Base-by-base conservation (phyloP, 2,329 filamentous ascomycete genomes). In the Diplodia scrobiculata region DNA sequence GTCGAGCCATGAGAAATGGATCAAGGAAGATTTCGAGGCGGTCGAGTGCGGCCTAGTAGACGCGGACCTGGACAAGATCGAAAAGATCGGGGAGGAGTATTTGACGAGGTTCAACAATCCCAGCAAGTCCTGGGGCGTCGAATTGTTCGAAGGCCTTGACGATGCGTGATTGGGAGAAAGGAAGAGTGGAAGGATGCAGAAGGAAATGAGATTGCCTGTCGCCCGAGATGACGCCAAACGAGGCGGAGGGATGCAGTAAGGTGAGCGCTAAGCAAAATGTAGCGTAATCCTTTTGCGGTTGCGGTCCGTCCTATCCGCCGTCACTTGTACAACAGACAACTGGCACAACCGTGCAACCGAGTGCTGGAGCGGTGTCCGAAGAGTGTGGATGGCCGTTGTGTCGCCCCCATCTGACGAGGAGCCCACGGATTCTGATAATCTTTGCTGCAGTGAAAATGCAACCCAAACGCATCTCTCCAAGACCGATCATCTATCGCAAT, bases 121-220 rank as follows among this genome's bases (percentile, higher is more conserved):
- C 4, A 73, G 73, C 36, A 74, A 77, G 67, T 70, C 70, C 13
- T 81, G 79, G 78, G 76, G 75, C 2, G 73, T 79, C 4, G 67
- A 73, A n/a, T 67, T 80, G 65, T 80, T 79, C 69, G 73, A 79
- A 65, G 79, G 78, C 0, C 70, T 82, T 63, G 80, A 82, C n/a
- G 68, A 63, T 19, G 64, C 62, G 14, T 69, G 58, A 62, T 14
- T 25, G 36, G 19, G 10, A 32, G 27, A 17, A 32, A 45, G 38
- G 17, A 45, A 17, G 53, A 21, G 14, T 45, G 53, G 55, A 62
- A 62, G 58, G 58, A 48, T 48, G 29, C 45, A 29, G 58, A 50
- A 50, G 25, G 55, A n/a, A 48, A 50, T 50, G 45, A 50, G 19
- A 50, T 25, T 48, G 58, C 41, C 45, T 29, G 29, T 7, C 5